Base-by-base conservation (phyloP, 495 filamentous ascomycete species). In the Penicillium angulare region DNA sequence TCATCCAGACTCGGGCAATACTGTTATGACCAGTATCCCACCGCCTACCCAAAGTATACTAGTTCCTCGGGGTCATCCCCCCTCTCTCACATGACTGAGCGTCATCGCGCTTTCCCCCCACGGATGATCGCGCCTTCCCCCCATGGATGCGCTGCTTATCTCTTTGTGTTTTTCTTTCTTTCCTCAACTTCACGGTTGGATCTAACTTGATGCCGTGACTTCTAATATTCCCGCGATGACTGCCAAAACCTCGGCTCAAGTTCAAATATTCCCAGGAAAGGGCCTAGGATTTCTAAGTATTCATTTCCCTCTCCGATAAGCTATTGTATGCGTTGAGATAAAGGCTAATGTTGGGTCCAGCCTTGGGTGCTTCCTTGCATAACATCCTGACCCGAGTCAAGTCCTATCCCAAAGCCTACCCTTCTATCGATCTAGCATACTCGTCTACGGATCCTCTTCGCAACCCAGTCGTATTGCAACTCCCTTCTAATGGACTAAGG, bases 351-450 rank as follows among this genome's bases (percentile, higher is more conserved):
- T 1, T 31, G 34, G 41, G 18, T 22, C 35, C 47, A 95, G 92
- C 84, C 18, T 83, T 98, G 36, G 93, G 93, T 46, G 85, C 87
- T 50, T 95, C 93, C 1, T 77, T 97, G 32, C 90, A 96, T 68
- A 90, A 96, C 60, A 79, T 95, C 49, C 71, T 97, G 24, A 88
- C 84, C 24, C 82, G 87, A 31, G 74, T 97, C 43, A 96, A 96
- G 60, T 85, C 88, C 22, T 86, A 96, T 63, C 85, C 88, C 9
- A 82, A 86, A 47, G 74, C 76, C 1, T 97, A 90, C 72, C 89
- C 91, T 27, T 83, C 82, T 46, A 86, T 97, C 61, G 85, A 96
- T 46, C 69, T 97, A 39, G 79, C 81, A 45, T 92, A 93, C 67
- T 87, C 87, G 18, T 69, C 81, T 6, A 66, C 70, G 13, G 71